Base-by-base conservation (phyloP, 2,329 filamentous ascomycete species). In the Ceratocystis colombiana region DNA sequence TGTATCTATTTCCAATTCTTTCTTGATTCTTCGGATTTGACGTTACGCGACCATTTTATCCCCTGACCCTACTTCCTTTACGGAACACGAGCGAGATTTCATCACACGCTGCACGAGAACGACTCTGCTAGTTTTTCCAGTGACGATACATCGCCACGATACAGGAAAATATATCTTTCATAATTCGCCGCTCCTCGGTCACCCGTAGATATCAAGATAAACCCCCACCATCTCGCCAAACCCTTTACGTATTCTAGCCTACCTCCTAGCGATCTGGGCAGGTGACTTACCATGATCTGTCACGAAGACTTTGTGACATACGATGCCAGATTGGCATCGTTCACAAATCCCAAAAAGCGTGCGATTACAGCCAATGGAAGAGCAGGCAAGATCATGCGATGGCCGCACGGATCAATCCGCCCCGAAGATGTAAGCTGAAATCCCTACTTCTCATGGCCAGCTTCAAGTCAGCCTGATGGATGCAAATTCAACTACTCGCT, bases 291-390 rank as follows among this genome's bases (percentile, higher is more conserved):
- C 2, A 70, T 70, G 69, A 65, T 68, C 53, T 63, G 37, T 30
- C 64, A 67, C 12, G 74, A 79, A 46, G 78, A 81, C 66, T 85
- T 79, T 73, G 79, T 82, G 70, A 88, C 88, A 17, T 86, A 86
- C 70, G 85, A 90, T 70, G 87, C 86, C 71, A 89, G 94, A 61
- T 77, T 96, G 45, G 86, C 85, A 41, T 93, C 90, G 10, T 99
- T 97, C 75, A 82, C 79, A 65, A 77, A 82, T 46, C 77, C 81
- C 50, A 90, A 90, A 75, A 85, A 89, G 72, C 83, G 89, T 73
- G 80, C 83, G 37, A 94, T 89, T 12, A 83, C 80, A 67, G 79
- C 84, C 68, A 82, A 81, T 71, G 75, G 74, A 45, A 74, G 75
- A 62, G 79, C 78, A 55, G 73, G 77, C 67, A 87, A 87, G 73